These are phyloP conservation scores for Lepidopterella palustris DNA, from an alignment of 495 filamentous ascomycete species.

Conservation along the genomic window DNA sequence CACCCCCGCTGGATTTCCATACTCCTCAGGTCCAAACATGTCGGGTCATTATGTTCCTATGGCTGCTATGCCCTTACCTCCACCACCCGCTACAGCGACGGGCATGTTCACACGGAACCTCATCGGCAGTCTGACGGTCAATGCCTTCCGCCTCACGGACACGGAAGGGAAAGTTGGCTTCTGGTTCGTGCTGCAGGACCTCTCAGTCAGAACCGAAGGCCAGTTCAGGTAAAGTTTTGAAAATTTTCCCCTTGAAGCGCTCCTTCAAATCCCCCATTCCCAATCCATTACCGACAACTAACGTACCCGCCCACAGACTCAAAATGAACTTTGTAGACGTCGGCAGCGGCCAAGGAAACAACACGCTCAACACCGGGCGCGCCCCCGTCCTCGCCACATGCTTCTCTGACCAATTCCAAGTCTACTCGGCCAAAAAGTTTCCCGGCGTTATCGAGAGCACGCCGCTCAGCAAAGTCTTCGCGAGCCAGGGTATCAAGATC, in stretches of 20 bases:
- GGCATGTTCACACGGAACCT: constrained; percentile 97
- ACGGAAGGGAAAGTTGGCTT: constrained; percentile 79
- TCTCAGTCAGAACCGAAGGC: constrained; percentile 90
- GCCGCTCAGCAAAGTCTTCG: constrained; percentile 86
- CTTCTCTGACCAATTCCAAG: constrained; percentile 87
- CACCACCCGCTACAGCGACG: constrained; percentile 45
- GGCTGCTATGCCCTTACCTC: constrained; percentile 35
- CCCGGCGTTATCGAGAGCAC: constrained; percentile 96
- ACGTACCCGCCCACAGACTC: constrained; percentile 40
- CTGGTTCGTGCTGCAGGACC: constrained; percentile 95
- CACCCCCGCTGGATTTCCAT: not conserved
- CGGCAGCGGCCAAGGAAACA: constrained; percentile 42
- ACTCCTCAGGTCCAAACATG: not conserved
- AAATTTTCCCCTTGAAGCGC: not conserved
- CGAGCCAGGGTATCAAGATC: constrained; percentile 93
- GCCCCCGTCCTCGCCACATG: constrained; percentile 81
- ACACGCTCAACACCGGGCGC: constrained; percentile 62
- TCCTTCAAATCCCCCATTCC: not conserved
- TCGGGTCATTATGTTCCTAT: constrained; percentile 2
- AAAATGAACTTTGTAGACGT: constrained; percentile 86
- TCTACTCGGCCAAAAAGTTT: constrained; percentile 96
- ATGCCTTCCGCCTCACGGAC: constrained; percentile 80
- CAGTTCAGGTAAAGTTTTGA: constrained; percentile 62
- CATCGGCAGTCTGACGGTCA: constrained; percentile 86
- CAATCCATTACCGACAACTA: constrained; percentile 14